Evolutionary conservation across 306 rosid species (phyloP).

Genomic region (Adenanthera pavonina): DNA sequence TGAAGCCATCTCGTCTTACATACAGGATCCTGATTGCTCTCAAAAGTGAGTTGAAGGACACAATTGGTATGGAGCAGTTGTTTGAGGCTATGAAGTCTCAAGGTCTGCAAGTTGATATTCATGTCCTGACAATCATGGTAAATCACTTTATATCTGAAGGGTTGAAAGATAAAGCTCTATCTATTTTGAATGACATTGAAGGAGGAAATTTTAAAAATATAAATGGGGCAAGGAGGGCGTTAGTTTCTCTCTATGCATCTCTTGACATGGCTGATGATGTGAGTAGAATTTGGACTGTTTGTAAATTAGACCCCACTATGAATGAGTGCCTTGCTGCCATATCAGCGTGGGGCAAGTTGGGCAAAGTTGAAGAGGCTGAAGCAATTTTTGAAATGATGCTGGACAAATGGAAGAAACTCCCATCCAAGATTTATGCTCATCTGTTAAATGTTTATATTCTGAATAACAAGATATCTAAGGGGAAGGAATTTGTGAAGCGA

Average conservation of each 20-base stretch:
- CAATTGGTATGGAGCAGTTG: constrained; percentile 20
- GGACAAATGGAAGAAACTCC: constrained; percentile 27
- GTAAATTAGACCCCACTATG: constrained; percentile 1
- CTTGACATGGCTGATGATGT: constrained; percentile 34
- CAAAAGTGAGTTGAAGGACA: constrained; percentile 22
- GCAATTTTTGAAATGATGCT: constrained; percentile 33
- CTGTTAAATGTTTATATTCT: constrained; percentile 31
- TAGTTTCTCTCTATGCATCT: constrained; percentile 34
- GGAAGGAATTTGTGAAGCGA: constrained; percentile 30
- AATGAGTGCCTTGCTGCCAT: constrained; percentile 8
- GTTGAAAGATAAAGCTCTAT: constrained; percentile 33
- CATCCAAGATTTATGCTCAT: constrained; percentile 27
- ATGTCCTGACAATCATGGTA: constrained; percentile 13
- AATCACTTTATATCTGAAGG: constrained; percentile 32
- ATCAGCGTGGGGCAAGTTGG: constrained; percentile 38
- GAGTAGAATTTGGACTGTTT: constrained; percentile 25
- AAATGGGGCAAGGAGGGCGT: not conserved
- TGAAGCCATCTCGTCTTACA: constrained; percentile 35
- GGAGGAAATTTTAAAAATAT: not conserved
- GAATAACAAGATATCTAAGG: constrained; percentile 22
- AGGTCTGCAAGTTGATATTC: constrained; percentile 27
- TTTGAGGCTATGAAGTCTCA: constrained; percentile 35
- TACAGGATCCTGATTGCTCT: constrained; percentile 18
- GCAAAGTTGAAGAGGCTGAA: constrained; percentile 37
- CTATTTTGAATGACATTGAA: constrained; percentile 27